These are phyloP conservation scores for Mentha longifolia DNA, from an alignment of 257 asterid genomes.

Conservation along the genomic window DNA sequence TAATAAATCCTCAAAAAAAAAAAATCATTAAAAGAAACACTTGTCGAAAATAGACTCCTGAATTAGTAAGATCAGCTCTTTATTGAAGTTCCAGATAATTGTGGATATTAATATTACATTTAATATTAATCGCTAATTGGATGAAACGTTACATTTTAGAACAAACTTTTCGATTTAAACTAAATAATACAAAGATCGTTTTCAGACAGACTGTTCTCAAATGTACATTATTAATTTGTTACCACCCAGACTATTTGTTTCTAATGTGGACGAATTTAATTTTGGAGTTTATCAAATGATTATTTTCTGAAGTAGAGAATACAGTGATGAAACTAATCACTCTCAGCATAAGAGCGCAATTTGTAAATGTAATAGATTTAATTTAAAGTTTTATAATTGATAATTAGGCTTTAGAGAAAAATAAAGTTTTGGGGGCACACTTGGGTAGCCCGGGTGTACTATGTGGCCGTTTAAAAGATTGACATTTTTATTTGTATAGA, in stretches of 20 bases:
- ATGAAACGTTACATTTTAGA: neutral
- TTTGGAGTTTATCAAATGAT: no score
- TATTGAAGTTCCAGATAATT: neutral
- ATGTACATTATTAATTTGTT: no score
- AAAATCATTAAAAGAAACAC: neutral
- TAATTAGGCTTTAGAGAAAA: no score
- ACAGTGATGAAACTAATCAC: neutral
- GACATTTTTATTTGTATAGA: no score
- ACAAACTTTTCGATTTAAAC: neutral
- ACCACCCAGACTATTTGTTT: neutral
- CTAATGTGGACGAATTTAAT: neutral
- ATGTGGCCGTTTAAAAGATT: no score
- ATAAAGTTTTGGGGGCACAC: no score
- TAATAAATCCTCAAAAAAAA: no score
- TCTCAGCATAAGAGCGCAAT: no score
- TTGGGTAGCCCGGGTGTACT: no score
- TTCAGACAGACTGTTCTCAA: neutral
- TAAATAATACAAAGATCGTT: neutral
- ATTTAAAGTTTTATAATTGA: no score
- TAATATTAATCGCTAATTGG: conserved; percentile 10
- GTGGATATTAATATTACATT: neutral
- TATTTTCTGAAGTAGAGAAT: neutral
- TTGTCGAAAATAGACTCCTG: conserved; percentile 8
- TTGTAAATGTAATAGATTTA: neutral
- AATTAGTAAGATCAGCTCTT: neutral